Percentiles rank a stretch among this genome's conserved stretches.
phyloP scores from a whole-genome alignment of 2,329 filamentous ascomycete species.

The Mariannaea sp. region DNA sequence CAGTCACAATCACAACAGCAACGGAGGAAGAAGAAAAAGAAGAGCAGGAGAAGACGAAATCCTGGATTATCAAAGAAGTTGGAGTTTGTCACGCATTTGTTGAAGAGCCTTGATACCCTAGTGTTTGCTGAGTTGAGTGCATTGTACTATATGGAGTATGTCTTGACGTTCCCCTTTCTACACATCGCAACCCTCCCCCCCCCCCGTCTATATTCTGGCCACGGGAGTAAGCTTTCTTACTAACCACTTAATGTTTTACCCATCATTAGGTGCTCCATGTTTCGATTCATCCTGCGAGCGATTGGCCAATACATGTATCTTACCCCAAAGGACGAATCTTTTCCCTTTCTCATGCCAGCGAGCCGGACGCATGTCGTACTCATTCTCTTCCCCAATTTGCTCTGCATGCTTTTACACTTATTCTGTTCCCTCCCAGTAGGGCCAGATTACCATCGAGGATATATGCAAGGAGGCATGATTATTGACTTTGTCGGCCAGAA shows the following conservation, averaged over 20 bases:
- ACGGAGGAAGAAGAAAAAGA: conserved; percentile 40
- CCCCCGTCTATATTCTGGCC: conserved; percentile 1
- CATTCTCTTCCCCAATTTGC: conserved; percentile 61
- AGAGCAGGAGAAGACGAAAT: conserved; percentile 44
- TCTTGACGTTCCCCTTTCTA: conserved; percentile 8
- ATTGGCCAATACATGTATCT: conserved; percentile 66
- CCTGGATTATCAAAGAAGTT: conserved; percentile 60
- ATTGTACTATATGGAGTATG: conserved; percentile 74
- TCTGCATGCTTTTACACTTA: conserved; percentile 66
- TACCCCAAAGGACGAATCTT: conserved; percentile 63
- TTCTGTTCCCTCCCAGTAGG: conserved; percentile 59
- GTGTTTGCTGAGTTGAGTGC: conserved; percentile 68
- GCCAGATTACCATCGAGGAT: conserved; percentile 66
- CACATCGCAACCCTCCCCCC: conserved; percentile 3
- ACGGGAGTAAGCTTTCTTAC: neutral
- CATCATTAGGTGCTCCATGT: conserved; percentile 62
- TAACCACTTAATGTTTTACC: neutral
- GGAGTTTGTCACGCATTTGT: conserved; percentile 63
- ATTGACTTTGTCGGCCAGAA: conserved; percentile 72
- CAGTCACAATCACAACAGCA: conserved; percentile 39
- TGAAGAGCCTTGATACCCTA: conserved; percentile 64
- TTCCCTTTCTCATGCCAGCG: conserved; percentile 60
- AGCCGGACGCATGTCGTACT: conserved; percentile 61
- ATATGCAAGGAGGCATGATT: conserved; percentile 69
- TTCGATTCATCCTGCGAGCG: conserved; percentile 64